These are phyloP conservation scores for Pseudogymnoascus sp. DNA, from an alignment of 2,329 filamentous ascomycete species.

Conservation along the genomic window DNA sequence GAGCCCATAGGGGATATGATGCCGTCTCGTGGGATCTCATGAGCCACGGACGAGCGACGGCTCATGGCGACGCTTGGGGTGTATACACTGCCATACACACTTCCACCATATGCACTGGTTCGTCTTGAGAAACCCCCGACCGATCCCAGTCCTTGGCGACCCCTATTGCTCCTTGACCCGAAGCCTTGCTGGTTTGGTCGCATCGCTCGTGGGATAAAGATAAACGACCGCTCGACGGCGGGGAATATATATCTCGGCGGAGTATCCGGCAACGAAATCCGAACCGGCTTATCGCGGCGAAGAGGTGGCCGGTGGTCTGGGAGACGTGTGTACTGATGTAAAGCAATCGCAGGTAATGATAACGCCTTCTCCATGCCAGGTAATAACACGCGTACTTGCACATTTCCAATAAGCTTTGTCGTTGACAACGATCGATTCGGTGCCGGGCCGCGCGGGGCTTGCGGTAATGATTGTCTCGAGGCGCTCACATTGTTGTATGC, in stretches of 20 bases:
- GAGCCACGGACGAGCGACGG: conserved; percentile 70
- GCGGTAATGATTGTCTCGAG: conserved; percentile 21
- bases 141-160: conserved; percentile 62
- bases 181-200: conserved; percentile 84
- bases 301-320: conserved; percentile 91
- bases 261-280: conserved; percentile 77
- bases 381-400: conserved; percentile 74
- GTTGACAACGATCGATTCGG: conserved; percentile 75
- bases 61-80: conserved; percentile 84
- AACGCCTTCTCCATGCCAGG: conserved; percentile 66
- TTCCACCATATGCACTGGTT: conserved; percentile 72
- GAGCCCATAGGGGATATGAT: conserved; percentile 77
- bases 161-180: conserved; percentile 58
- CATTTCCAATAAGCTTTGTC: conserved; percentile 75
- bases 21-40: conserved; percentile 60
- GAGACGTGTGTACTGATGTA: conserved; percentile 87
- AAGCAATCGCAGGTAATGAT: conserved; percentile 64
- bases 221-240: conserved; percentile 83
- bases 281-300: conserved; percentile 90
- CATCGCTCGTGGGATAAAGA: conserved; percentile 92
- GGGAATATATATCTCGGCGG: conserved; percentile 85
- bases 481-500: conserved; percentile 33
- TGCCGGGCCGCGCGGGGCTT: conserved; percentile 48
- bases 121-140: conserved; percentile 63
- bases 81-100: conserved; percentile 68